Base-by-base conservation (phyloP, 2,329 filamentous ascomycete species). In the Diaporthe australafricana region DNA sequence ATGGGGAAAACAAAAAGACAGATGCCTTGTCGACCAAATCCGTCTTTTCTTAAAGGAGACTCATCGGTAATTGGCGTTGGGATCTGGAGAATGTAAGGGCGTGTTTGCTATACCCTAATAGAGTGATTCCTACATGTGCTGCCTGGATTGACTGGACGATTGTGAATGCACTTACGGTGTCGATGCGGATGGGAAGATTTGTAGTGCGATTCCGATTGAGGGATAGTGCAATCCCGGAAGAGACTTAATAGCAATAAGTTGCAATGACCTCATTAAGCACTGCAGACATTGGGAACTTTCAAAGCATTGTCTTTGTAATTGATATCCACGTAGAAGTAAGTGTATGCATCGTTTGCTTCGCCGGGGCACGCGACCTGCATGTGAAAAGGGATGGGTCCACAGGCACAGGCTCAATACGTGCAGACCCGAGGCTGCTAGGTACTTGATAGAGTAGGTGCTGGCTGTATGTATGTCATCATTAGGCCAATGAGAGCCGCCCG, bases 1-100 rank as follows among this genome's bases (percentile, higher is more conserved):
- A 88, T 71, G 91, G 92, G 17, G 90, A 91, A 52, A 70, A 70
- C 42, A 87, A 88, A 72, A 88, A 87, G 83, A 87, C 85, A 79
- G 89, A 93, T 81, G 91, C 90, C 75, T 85, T 98, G 81, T 95
- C 97, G 83, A 92, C 93, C 75, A 90, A 89, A 80, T 87, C 91
- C 76, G 83, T 97, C 71, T 97, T 97, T 85, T 90, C 91, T 77
- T 96, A 87, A 85, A 68, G 45, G 27, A 66, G 27, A 40, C 25
- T 50, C 63, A 27, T 38, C 57, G 63, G 66, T 65, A 5, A 68
- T 68, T 27, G 71, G 71, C 69, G 70, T 70, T 70, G 55, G 53
- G 65, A 50, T 38, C 53, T 69, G 50, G 52, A 55, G 70, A 72
- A 67, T 56, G 50, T 55, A 60, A 62, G 65, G 42, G 56, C 38